phyloP scores from a whole-genome alignment of 1,284 basidiomycete genomes.

The Pascua guehoae region DNA sequence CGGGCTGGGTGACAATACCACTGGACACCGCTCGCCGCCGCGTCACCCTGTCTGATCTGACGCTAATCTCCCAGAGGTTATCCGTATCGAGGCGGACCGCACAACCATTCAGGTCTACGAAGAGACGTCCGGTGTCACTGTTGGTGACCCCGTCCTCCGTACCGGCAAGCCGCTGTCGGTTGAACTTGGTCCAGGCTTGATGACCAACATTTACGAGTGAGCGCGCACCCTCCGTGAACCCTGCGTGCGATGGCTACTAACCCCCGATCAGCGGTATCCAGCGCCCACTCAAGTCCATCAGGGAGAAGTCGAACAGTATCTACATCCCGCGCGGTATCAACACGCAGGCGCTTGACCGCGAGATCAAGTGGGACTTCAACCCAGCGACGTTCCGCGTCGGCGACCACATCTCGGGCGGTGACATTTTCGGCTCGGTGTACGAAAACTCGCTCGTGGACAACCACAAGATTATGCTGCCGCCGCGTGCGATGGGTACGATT shows the following conservation, averaged over 20 bases:
- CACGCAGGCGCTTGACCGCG: slow-evolving; percentile 87
- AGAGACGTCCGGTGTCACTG: slow-evolving; percentile 95
- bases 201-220: slow-evolving; percentile 93
- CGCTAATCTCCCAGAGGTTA: slow-evolving; percentile 68
- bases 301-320: slow-evolving; percentile 93
- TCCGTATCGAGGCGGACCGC: slow-evolving; percentile 93
- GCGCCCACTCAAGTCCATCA: slow-evolving; percentile 83
- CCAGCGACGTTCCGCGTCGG: slow-evolving; percentile 83
- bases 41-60: slow-evolving; percentile 2
- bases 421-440: slow-evolving; percentile 91
- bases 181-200: slow-evolving; percentile 93
- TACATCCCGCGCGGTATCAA: slow-evolving; percentile 99
- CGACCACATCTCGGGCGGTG: slow-evolving; percentile 94
- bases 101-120: slow-evolving; percentile 99
- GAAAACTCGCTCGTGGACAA: slow-evolving; percentile 96
- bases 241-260: neutral
- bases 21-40: too few species aligned
- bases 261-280: slow-evolving; percentile 67
- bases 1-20: neutral
- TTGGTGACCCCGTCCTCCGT: slow-evolving; percentile 94
- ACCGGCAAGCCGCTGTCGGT: slow-evolving; percentile 97
- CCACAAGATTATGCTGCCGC: slow-evolving; percentile 95
- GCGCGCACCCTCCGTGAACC: slow-evolving; percentile 11
- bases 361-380: slow-evolving; percentile 91
- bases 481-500: slow-evolving; percentile 90